Base-by-base conservation (phyloP, 495 filamentous ascomycete genomes). In the Lepidopterella palustris region DNA sequence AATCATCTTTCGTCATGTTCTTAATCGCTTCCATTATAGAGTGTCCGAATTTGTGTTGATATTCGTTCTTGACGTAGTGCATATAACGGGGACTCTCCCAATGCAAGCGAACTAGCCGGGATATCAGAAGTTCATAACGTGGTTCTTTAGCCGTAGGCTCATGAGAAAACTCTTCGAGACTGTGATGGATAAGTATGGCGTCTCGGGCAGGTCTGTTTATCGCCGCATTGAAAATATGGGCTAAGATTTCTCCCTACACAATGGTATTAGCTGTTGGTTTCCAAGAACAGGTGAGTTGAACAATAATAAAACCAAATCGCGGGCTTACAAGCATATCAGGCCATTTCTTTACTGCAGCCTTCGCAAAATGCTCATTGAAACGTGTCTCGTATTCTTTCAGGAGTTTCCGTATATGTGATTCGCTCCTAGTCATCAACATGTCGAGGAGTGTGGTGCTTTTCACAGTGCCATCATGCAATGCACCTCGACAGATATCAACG, bases 61-160 rank as follows among this genome's bases (percentile, higher is more conserved):
- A 35, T 5, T 13, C 13, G 6, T 69, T 65, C 76, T 90, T 90
- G 25, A 95, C 81, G 39, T 71, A 76, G 48, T 84, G 80, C 73
- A 95, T 78, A 69, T 95, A 90, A 45, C 77, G 73, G 0, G 82
- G 80, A 66, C n/a, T n/a, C n/a, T 95, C 89, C 90, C 90, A 95
- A 68, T 95, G 90, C 61, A 87, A 82, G 25, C 90, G 81, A 39
- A 93, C 88, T 4, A 92, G 78, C 0, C 90, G 78, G 50, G 84
- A 88, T 57, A 92, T 90, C 23, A 95, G 80, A 42, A 95, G 78
- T 67, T 95, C 90, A n/a, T 83, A 83, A 29, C 90, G 83, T 53
- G 89, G 79, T 29, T 78, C 51, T 6, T 26, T 35, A 5, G 13
- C 31, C 31, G 31, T 13, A 35, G 31, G 5, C 13, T 35, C 31